Percentiles rank a stretch among this genome's conserved stretches.
Evolutionary conservation across 371 early-diverging fungal species (phyloP).

Genomic region (Paraphysoderma sedebokerense): DNA sequence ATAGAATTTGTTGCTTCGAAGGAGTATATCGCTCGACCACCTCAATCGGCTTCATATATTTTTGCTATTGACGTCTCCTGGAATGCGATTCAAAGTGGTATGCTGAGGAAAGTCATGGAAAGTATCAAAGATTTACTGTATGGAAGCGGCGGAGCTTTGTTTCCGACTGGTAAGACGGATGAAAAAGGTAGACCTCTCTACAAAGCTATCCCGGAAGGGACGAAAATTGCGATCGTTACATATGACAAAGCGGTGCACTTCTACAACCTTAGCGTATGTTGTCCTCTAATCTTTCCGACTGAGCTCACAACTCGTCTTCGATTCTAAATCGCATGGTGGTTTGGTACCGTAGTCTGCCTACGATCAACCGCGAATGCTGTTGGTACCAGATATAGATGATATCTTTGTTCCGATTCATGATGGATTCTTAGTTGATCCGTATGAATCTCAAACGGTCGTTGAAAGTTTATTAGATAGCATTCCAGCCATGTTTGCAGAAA

Average conservation of each 20-base stretch:
- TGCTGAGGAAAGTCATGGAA: constrained; percentile 42
- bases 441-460: constrained; percentile 45
- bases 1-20: constrained; percentile 81
- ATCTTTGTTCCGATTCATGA: constrained; percentile 80
- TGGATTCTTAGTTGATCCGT: constrained; percentile 73
- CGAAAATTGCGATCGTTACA: constrained; percentile 71
- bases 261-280: constrained; percentile 65
- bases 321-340: background rate
- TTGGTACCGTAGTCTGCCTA: constrained; percentile 24
- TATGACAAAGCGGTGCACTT: constrained; percentile 87
- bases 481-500: constrained; percentile 63
- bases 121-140: constrained; percentile 50
- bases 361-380: constrained; percentile 84
- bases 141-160: constrained; percentile 19
- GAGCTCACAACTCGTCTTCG: background rate
- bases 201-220: no score
- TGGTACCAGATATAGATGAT: constrained; percentile 82
- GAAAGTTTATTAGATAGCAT: constrained; percentile 61
- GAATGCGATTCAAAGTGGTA: constrained; percentile 63
- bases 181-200: background rate
- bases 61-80: constrained; percentile 89
- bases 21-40: constrained; percentile 33
- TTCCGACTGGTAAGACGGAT: constrained; percentile 13
- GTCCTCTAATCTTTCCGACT: background rate
- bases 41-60: constrained; percentile 50